Percentiles rank a stretch among this genome's conserved stretches.
phyloP scores from a whole-genome alignment of 176 grass and related monocot genomes.

The Carex scoparia region DNA sequence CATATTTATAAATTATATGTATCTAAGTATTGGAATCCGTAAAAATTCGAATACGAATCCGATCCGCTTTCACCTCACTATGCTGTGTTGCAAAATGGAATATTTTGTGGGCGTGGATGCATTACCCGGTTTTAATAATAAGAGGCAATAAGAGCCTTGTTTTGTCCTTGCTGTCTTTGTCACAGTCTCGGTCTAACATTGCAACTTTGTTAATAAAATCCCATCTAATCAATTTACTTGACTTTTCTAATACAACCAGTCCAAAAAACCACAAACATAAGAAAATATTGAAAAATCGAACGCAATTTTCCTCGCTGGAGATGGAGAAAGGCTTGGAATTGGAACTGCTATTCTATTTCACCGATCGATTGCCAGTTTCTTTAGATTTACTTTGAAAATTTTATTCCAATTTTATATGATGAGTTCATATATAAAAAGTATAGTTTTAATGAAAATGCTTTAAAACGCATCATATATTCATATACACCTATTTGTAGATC shows the following conservation, averaged over 20 bases:
- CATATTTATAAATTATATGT: too few relatives aligned
- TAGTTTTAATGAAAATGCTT: too few relatives aligned
- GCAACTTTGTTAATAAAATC: neutral
- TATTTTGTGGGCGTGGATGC: neutral
- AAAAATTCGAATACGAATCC: too few relatives aligned
- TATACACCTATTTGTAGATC: too few relatives aligned
- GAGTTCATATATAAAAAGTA: too few relatives aligned
- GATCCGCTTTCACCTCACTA: too few relatives aligned
- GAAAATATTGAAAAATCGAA: neutral
- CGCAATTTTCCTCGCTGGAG: neutral
- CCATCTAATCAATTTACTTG: neutral
- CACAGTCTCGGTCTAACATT: constrained; percentile 14
- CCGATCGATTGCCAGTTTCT: too few relatives aligned
- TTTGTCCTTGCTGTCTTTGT: neutral
- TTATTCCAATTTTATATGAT: too few relatives aligned
- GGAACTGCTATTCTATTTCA: too few relatives aligned
- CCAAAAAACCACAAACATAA: neutral
- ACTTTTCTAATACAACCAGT: constrained; percentile 1
- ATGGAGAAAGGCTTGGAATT: neutral
- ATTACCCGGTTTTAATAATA: neutral
- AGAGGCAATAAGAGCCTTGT: neutral
- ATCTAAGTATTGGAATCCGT: too few relatives aligned
- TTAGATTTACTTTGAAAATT: too few relatives aligned
- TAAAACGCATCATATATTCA: too few relatives aligned
- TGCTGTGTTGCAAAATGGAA: neutral